Evolutionary conservation across 257 asterid species (phyloP).

Genomic region (Hygrophila difformis): DNA sequence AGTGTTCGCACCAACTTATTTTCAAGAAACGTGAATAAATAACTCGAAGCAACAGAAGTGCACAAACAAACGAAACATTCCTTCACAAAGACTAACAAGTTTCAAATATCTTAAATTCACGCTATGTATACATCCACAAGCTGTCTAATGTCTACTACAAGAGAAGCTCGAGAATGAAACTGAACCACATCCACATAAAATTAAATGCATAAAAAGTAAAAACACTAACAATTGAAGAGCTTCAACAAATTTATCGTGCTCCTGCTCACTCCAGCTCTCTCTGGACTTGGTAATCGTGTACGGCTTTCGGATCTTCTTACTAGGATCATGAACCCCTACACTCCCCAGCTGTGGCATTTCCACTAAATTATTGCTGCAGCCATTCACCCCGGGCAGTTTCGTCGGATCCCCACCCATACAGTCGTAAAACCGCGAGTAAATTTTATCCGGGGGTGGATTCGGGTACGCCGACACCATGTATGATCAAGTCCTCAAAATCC

Average conservation of each 20-base stretch:
- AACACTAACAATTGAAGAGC: constrained; percentile 37
- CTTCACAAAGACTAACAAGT: too few relatives aligned
- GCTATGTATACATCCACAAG: too few relatives aligned
- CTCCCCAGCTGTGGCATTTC: constrained; percentile 17
- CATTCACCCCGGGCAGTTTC: constrained; percentile 11
- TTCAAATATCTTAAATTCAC: too few relatives aligned
- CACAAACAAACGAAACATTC: too few relatives aligned
- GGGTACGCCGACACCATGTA: constrained; percentile 72
- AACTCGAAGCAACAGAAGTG: too few relatives aligned
- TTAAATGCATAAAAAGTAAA: background rate
- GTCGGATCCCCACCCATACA: constrained; percentile 28
- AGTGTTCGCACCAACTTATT: too few relatives aligned
- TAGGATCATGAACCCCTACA: constrained; percentile 45
- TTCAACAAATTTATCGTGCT: constrained; percentile 78
- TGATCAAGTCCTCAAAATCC: constrained; percentile 14
- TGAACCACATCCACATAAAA: too few relatives aligned
- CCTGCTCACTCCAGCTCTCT: constrained; percentile 93
- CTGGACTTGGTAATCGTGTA: constrained; percentile 87
- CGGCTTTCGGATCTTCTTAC: constrained; percentile 75
- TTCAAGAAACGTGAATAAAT: too few relatives aligned
- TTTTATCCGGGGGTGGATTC: constrained; percentile 44
- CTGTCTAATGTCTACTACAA: too few relatives aligned
- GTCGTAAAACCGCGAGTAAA: constrained; percentile 22
- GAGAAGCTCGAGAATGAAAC: background rate
- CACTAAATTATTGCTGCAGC: constrained; percentile 8